Evolutionary conservation across 2,329 filamentous ascomycete genomes (phyloP), one percentile per base, ranked within the genome.

Genomic region (Pseudogymnoascus sp.): DNA sequence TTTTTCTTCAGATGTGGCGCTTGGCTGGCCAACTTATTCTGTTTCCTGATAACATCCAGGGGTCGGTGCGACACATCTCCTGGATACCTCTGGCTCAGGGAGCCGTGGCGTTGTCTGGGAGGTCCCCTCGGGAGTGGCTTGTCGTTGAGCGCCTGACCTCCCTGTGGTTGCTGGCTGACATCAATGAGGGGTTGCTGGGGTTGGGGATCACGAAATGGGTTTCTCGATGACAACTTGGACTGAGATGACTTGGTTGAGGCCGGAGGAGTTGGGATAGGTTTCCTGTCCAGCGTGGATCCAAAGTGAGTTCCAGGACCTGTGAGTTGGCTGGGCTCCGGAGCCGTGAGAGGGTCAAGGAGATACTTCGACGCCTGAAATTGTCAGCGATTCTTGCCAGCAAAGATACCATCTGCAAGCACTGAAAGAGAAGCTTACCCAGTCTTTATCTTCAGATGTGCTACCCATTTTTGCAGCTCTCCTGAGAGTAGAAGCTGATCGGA

Each of bases 331-430:
- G 88, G 88, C 66, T 89, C 85, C 8, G 85, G 86, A 21, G 81
- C 86, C 69, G 79, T 85, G 66, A 91, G 77, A 67, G 88, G 89
- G 69, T 89, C 86, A 67, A 91, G 82, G 50, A 91, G 78, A 70
- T 88, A 86, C 70, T 84, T 81, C 62, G 80, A 78, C 47, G 87
- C 85, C 87, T 90, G 59, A 53, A 56, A 56, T 64, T 35, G 64
- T 56, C 16, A 56, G 50, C 50, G 28, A 59, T 25, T 62, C 1
- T 38, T 40, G 33, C 10, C 10, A 14, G 7, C 25, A 4, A 31
- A 60, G 28, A 12, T 16, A 7, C 5, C 31, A 21, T 37, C 7
- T 33, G 10, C 16, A 59, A 4, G n/a, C 16, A 59, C 4, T 1
- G 16, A 21, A 60, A 11, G 14, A 10, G 59, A 60, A n/a, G n/a